Base-by-base conservation (phyloP, 352 stramenopile species). In the Vaucheria bursata region DNA sequence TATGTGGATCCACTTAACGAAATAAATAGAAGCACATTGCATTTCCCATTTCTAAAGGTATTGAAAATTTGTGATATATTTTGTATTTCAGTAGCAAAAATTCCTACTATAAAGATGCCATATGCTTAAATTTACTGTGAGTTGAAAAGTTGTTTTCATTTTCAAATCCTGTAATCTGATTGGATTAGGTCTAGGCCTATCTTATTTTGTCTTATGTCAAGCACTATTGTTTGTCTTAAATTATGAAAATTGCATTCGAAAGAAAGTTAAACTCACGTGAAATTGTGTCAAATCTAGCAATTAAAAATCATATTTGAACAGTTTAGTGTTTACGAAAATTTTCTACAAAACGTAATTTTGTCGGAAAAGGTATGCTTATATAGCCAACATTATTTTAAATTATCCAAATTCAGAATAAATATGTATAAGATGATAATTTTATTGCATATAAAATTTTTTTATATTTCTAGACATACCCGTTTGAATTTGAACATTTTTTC, bases 1-100 rank as follows among this genome's bases (percentile, higher is more conserved):
- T 82, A 82, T 68, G 53, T 82, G 0, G 77, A 82, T 34, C 77
- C 77, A 0, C 77, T 79, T 35, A 75, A 77, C 31, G 71, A 79
- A 12, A 31, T 71, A 35, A 38, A 40, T 37, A 59, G 38, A 53
- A 82, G 77, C 37, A 71, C 77, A 12, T 33, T 79, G 64, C 79
- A 73, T n/a, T 65, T 45, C 69, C 3, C 64, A 18, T 59, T 25
- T 59, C 45, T 12, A 59, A 25, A 25, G 12, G 45, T 25, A 25
- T 12, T 25, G 45, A 25, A 12, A 25, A 12, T 59, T 12, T 25
- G 12, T 59, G 45, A 25, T 18, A 18, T 59, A 12, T 18, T 59
- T 25, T 59, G 45, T 25, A 59, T 12, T 25, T 18, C 45, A 25
- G 12, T 25, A 12, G 45, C 45, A 12, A 18, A 59, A 59, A 12